Evolutionary conservation across 176 grass and related monocot genomes (phyloP).

Genomic region (Bromus sterilis): DNA sequence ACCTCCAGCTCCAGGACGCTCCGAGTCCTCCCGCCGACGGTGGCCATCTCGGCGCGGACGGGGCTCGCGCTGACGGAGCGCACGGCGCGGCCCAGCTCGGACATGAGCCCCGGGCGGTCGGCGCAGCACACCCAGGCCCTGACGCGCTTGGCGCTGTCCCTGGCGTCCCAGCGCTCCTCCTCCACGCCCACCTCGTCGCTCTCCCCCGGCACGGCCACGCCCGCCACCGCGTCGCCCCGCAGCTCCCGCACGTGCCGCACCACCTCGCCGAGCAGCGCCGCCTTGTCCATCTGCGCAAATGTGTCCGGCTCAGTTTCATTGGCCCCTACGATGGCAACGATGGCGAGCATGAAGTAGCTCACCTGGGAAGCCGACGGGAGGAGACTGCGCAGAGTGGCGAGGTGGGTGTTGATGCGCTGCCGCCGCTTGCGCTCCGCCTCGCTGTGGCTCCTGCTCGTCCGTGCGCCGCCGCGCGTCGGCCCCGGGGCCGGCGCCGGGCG

Average conservation of each 20-base stretch:
- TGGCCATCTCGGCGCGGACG: conserved; percentile 78
- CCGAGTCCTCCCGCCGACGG: conserved; percentile 63
- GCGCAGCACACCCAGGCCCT: conserved; percentile 83
- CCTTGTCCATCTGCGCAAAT: conserved; percentile 87
- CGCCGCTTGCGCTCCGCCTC: conserved; percentile 87
- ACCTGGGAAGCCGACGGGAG: conserved; percentile 78
- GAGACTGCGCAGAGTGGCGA: conserved; percentile 74
- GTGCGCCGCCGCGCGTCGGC: neutral
- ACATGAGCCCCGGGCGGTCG: conserved; percentile 79
- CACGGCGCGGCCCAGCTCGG: conserved; percentile 67
- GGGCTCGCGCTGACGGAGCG: conserved; percentile 65
- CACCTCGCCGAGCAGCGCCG: conserved; percentile 89
- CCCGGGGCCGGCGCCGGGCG: neutral
- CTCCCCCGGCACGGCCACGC: conserved; percentile 51
- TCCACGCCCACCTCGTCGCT: conserved; percentile 73
- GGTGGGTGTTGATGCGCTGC: conserved; percentile 89
- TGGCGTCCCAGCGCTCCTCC: conserved; percentile 20
- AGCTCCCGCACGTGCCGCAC: conserved; percentile 86
- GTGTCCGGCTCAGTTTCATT: neutral
- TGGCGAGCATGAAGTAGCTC: neutral
- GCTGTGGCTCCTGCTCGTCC: conserved; percentile 62
- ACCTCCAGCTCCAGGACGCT: conserved; percentile 75
- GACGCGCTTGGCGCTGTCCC: conserved; percentile 24
- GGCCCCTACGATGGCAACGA: neutral
- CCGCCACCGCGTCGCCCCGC: conserved; percentile 40